Evolutionary conservation across 2,329 filamentous ascomycete genomes (phyloP).

Genomic region (Fusarium caatingaense): DNA sequence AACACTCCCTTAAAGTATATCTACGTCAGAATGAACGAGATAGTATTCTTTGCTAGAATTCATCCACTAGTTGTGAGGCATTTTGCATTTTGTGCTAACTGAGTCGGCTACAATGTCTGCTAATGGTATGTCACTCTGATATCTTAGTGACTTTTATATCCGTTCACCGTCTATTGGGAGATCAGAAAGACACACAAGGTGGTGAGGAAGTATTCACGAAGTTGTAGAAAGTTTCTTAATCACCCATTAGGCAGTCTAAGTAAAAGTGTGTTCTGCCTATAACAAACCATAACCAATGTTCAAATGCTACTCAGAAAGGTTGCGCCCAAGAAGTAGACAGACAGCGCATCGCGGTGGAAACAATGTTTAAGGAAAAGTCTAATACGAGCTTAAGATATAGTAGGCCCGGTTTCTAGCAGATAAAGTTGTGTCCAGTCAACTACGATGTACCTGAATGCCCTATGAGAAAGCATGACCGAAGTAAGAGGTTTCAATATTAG

Average conservation of each 20-base stretch:
- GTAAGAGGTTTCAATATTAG: background rate
- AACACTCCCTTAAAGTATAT: background rate
- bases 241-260: background rate
- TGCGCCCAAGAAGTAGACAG: background rate
- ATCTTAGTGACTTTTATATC: background rate
- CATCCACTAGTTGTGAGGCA: background rate
- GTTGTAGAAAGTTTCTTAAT: background rate
- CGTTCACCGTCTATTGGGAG: background rate
- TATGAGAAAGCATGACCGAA: background rate
- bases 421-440: background rate
- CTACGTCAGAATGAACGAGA: background rate
- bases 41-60: background rate
- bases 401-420: background rate
- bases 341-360: background rate
- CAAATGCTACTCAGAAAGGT: background rate
- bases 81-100: background rate
- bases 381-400: background rate
- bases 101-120: background rate
- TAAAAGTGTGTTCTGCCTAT: background rate
- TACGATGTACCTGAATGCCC: background rate
- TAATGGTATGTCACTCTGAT: background rate
- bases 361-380: background rate
- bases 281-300: background rate
- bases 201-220: background rate
- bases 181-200: background rate